Evolutionary conservation across 495 filamentous ascomycete genomes (phyloP).

Genomic region (Xylaria palmicola): DNA sequence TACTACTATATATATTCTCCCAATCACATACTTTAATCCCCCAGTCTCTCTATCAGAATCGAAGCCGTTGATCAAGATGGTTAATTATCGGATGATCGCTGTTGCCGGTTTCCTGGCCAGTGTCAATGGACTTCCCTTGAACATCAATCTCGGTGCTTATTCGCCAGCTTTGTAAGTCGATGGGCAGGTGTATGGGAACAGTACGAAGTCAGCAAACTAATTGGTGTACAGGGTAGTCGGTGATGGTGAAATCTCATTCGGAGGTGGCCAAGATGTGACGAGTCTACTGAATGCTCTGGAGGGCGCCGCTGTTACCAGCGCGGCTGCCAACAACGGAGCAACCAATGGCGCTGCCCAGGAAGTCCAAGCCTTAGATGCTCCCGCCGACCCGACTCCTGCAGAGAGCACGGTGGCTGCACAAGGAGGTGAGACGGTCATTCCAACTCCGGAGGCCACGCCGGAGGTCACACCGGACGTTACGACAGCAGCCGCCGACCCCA

Average conservation of each 20-base stretch:
- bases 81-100: conserved; percentile 39
- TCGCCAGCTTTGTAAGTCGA: conserved; percentile 50
- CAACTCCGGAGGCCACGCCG: conserved; percentile 15
- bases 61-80: conserved; percentile 35
- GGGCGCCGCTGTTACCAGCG: conserved; percentile 49
- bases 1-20: conserved; percentile 27
- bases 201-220: conserved; percentile 13
- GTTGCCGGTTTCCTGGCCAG: conserved; percentile 41
- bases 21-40: conserved; percentile 17
- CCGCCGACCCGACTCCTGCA: conserved; percentile 19
- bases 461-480: no score
- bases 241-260: conserved; percentile 63
- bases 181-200: neutral
- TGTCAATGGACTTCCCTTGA: conserved; percentile 51
- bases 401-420: conserved; percentile 15
- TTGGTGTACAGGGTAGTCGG: conserved; percentile 45
- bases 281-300: conserved; percentile 48
- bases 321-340: conserved; percentile 25
- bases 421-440: conserved; percentile 22
- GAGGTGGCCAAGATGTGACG: conserved; percentile 52
- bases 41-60: neutral
- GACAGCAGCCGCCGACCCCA: conserved; percentile 31
- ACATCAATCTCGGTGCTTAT: conserved; percentile 61
- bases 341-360: conserved; percentile 2
- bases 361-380: neutral